Percentiles rank a stretch among this genome's conserved stretches.
Conservation (phyloP, 1,139 yeast genomes). For the Scheffersomyces lignicola region DNA sequence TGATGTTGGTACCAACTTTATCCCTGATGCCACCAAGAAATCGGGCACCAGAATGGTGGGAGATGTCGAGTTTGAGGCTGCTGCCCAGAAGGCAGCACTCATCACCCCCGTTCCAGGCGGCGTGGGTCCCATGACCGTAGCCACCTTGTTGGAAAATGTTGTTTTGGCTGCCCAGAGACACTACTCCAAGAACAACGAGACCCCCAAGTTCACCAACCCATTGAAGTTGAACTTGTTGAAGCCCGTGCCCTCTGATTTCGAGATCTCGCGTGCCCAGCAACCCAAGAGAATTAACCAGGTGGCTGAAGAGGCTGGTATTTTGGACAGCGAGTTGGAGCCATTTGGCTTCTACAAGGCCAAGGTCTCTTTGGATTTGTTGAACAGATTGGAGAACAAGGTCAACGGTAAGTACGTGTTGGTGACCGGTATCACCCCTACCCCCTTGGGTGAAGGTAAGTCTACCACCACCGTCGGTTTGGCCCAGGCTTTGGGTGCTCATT, state of each 20-base stretch:
- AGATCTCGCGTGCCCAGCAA: conserved; percentile 83
- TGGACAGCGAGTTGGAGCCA: conserved; percentile 82
- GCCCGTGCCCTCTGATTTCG: conserved; percentile 95
- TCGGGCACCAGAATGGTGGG: conserved; percentile 89
- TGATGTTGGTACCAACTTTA: conserved; percentile 94
- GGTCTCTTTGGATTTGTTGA: conserved; percentile 71
- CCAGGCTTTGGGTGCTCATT: conserved; percentile 93
- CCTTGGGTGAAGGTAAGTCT: conserved; percentile 97
- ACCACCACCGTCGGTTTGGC: conserved; percentile 97
- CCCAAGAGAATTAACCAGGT: conserved; percentile 84
- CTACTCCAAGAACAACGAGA: conserved; percentile 41
- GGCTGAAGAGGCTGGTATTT: conserved; percentile 83
- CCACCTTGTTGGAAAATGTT: conserved; percentile 89
- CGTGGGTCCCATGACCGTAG: conserved; percentile 99
- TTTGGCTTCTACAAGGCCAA: conserved; percentile 94
- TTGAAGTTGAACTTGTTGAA: conserved; percentile 61
- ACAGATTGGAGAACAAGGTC: conserved; percentile 65
- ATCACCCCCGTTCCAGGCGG: conserved; percentile 99
- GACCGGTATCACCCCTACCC: conserved; percentile 98
- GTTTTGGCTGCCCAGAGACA: conserved; percentile 73
- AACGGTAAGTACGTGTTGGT: conserved; percentile 92
- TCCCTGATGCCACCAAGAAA: conserved; percentile 73
- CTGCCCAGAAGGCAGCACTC: conserved; percentile 63
- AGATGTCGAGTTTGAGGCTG: conserved; percentile 81
- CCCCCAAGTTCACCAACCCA: conserved; percentile 58